Evolutionary conservation across 495 filamentous ascomycete species (phyloP), one percentile per base, ranked within the genome.

Genomic region (Parathielavia hyrcaniae): DNA sequence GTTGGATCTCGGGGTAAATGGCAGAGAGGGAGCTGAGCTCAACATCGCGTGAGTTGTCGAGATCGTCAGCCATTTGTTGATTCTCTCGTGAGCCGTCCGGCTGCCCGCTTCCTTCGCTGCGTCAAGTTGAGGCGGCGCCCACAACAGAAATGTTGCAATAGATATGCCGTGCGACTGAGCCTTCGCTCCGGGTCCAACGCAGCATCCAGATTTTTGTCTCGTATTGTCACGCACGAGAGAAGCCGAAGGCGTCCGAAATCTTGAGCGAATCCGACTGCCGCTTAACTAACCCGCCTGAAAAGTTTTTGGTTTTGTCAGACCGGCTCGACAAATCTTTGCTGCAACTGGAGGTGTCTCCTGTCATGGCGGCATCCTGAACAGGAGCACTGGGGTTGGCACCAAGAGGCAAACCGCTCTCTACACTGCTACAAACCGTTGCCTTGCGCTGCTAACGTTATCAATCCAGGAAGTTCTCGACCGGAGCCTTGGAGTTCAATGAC

Each of bases 1-100:
- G 60, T 34, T 77, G 75, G 16, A 96, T 82, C 69, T 98, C 93
- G 19, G 92, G 92, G 61, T 83, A 98, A 61, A 98, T 97, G 64
- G 91, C 87, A 14, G 79, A 77, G 45, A 97, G 83, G n/a, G 90
- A 83, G 47, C 81, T 83, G 49, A 98, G 78, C 72, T 98, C 93
- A 16, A 85, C 77, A 17, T 84, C 78, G 54, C 93, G 88, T 59
- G 87, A 82, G 64, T 89, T 87, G 22, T 84, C 83, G 52, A 55
- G 47, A 48, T 74, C 65, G 39, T 63, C 55, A 23, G 54, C 43
- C 63, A 64, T 56, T 63, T 43, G 50, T 22, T 23, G 19, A 22
- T 0, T 22, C 22, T 32, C 5, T 54, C 61, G 1, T 16, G 12
- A 26, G 8, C 30, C 58, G 58, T 66, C 48, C 47, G n/a, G 16